phyloP scores from a whole-genome alignment of 176 grass and related monocot species.

The Oropetium thomaeum region DNA sequence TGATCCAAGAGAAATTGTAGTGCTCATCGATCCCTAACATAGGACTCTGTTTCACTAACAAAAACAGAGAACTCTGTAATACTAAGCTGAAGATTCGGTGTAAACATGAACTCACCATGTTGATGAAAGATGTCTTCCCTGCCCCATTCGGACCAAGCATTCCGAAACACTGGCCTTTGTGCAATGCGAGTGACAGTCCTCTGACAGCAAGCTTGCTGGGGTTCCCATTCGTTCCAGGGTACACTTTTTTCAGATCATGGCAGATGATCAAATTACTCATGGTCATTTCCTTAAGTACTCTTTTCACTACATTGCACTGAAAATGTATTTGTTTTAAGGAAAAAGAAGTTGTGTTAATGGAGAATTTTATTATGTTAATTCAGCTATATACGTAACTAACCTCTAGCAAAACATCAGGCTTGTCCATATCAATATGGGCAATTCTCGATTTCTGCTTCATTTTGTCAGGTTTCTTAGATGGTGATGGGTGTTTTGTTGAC shows the following conservation, averaged over 20 bases:
- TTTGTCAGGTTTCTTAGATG: neutral
- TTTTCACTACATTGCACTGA: conserved; percentile 52
- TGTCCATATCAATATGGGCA: conserved; percentile 40
- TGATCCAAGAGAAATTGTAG: neutral
- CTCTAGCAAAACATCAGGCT: conserved; percentile 52
- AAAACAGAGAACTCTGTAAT: neutral
- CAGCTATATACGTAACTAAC: conserved; percentile 36
- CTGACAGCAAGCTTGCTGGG: conserved; percentile 51
- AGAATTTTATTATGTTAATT: neutral
- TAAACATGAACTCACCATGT: conserved; percentile 72
- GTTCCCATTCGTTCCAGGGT: conserved; percentile 58
- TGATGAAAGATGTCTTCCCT: conserved; percentile 62
- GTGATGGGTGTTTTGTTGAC: conserved; percentile 37
- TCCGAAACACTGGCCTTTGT: conserved; percentile 61
- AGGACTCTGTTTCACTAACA: neutral
- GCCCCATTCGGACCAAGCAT: conserved; percentile 78
- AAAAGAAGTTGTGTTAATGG: neutral
- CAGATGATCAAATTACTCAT: conserved; percentile 47
- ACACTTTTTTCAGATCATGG: conserved; percentile 61
- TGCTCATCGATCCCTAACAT: neutral
- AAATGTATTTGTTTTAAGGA: neutral
- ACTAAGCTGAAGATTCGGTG: neutral
- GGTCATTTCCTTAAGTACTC: conserved; percentile 33
- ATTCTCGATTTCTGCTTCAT: conserved; percentile 12
- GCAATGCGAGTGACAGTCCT: conserved; percentile 57